phyloP scores from a whole-genome alignment of 2,329 filamentous ascomycete species.

The Aureobasidium sp. region DNA sequence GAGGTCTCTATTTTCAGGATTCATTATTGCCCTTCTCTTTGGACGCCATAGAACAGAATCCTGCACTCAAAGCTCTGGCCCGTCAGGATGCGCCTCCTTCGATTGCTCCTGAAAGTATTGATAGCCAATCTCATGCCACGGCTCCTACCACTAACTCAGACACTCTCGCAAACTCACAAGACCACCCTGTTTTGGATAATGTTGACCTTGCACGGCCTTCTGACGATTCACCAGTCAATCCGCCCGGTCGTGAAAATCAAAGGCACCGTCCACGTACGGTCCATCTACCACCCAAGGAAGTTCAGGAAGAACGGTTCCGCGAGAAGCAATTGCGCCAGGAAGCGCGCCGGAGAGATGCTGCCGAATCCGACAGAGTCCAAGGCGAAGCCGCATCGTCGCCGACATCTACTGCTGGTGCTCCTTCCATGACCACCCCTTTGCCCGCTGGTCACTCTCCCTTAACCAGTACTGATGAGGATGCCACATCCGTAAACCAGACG shows the following conservation, averaged over 20 bases:
- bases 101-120: not conserved
- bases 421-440: constrained; percentile 64
- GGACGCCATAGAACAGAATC: constrained; percentile 11
- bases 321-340: constrained; percentile 30
- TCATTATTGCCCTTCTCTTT: constrained; percentile 37
- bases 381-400: constrained; percentile 36
- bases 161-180: not conserved
- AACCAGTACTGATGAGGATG: constrained; percentile 63
- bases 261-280: constrained; percentile 29
- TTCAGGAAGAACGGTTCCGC: constrained; percentile 39
- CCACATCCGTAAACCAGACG: constrained; percentile 23
- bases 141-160: not conserved
- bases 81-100: not conserved
- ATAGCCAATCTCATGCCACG: not conserved
- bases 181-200: not conserved
- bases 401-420: constrained; percentile 58
- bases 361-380: not conserved
- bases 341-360: constrained; percentile 23
- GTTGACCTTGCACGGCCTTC: not conserved
- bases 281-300: constrained; percentile 42
- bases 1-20: constrained; percentile 50
- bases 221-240: not conserved
- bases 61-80: constrained; percentile 2
- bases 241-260: constrained; percentile 3
- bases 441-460: constrained; percentile 61